Base-by-base conservation (phyloP, 2,329 filamentous ascomycete genomes). In the Taxawa tesnikishii region DNA sequence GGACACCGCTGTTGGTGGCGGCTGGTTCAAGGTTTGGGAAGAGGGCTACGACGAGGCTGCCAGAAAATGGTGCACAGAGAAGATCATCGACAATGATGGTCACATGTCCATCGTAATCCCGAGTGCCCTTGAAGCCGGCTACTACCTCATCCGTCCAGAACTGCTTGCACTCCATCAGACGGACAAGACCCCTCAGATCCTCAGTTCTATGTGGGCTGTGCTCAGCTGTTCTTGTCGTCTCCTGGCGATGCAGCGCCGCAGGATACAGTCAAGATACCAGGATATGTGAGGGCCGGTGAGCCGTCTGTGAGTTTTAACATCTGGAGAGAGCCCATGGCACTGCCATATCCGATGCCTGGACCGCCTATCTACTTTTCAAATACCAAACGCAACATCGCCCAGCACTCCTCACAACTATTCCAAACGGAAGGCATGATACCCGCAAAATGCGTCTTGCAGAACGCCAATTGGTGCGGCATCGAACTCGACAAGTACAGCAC, bases 1-100 rank as follows among this genome's bases (percentile, higher is more conserved):
- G 9, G 73, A 73, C 30, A 36, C 38, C 15, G 59, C 50, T 42
- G 58, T 65, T 15, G 79, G 79, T 4, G 58, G 63, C 31, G 79
- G 79, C 24, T 87, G 80, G 81, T 81, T 85, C 66, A 84, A 84
- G 65, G 70, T 85, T 49, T 83, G 68, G 63, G 69, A 81, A 36
- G 67, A 77, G 31, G 77, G 75, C 28, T 82, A 79, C 54, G 65
- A 80, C 44, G 50, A 57, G 4, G 43, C 50, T 4, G 60, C 61
- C 2, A 51, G 60, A 16, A 60, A 71, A 49, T 85, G 79, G 78
- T 83, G 80, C 55, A 78, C 75, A 3, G 71, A 82, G 47, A 73
- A 71, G 38, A 62, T 85, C 37, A 78, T 78, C 37, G 63, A 58
- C 33, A 73, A 74, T 54, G 63, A 74, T 14, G 79, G 79, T 10